A percentile compares a stretch with the other conserved stretches of the same genome.
These are phyloP conservation scores for Nannochloris sp. DNA, from an alignment of 139 green algal genomes.

Conservation along the genomic window DNA sequence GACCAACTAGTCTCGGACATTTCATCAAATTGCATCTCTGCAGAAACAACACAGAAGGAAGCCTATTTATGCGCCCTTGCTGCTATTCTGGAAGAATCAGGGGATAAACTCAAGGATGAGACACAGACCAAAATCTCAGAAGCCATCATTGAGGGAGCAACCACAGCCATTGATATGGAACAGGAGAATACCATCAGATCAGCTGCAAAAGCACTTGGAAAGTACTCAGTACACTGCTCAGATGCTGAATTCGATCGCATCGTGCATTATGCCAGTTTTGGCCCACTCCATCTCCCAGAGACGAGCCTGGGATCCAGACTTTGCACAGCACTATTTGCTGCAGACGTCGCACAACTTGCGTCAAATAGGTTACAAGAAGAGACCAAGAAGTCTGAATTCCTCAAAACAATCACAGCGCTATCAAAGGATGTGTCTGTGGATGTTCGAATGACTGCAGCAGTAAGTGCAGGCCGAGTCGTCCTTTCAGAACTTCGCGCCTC, in stretches of 20 bases:
- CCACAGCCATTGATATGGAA: conserved; percentile 7
- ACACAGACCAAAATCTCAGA: conserved; percentile 43
- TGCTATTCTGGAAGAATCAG: conserved; percentile 46
- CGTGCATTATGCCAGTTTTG: conserved; percentile 34
- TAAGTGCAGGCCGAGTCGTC: conserved; percentile 14
- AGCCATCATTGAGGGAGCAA: conserved; percentile 8
- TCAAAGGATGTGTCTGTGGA: conserved; percentile 33
- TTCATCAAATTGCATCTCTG: not conserved
- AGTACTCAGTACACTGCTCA: conserved; percentile 15
- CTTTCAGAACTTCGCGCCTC: conserved; percentile 4
- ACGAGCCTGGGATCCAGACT: conserved; percentile 16
- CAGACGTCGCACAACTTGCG: conserved; percentile 17
- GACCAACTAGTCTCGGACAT: conserved; percentile 59
- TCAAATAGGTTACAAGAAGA: conserved; percentile 30
- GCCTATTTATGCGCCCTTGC: conserved; percentile 63
- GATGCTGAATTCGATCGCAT: conserved; percentile 16
- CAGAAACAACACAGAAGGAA: conserved; percentile 26
- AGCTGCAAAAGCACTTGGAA: conserved; percentile 27
- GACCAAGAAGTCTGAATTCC: conserved; percentile 4
- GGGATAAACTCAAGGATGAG: conserved; percentile 37
- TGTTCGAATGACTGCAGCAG: conserved; percentile 47
- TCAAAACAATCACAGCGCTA: conserved; percentile 14
- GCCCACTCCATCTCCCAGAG: conserved; percentile 5
- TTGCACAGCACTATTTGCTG: conserved; percentile 19
- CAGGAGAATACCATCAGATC: conserved; percentile 26